Evolutionary conservation across 2,329 filamentous ascomycete species (phyloP).

Genomic region (Calonectria pseudoreteaudii): DNA sequence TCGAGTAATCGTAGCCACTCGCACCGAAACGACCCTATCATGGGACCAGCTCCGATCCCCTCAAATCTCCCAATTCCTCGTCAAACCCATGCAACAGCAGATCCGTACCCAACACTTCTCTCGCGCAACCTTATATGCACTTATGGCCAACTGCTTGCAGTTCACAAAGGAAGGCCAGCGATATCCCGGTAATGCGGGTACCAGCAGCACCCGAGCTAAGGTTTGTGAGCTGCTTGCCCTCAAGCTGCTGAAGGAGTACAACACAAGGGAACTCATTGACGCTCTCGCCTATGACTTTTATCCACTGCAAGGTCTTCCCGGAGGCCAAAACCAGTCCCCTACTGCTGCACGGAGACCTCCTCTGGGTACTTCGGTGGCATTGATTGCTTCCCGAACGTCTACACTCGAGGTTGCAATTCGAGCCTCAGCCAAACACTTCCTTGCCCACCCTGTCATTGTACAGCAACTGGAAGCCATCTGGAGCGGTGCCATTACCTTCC

Average conservation of each 20-base stretch:
- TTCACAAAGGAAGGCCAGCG: constrained; percentile 88
- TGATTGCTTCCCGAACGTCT: constrained; percentile 81
- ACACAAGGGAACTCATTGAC: constrained; percentile 90
- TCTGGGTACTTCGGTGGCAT: constrained; percentile 57
- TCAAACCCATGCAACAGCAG: constrained; percentile 95
- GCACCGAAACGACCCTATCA: constrained; percentile 90
- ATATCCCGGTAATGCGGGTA: constrained; percentile 86
- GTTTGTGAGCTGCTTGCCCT: constrained; percentile 93
- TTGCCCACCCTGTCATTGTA: constrained; percentile 91
- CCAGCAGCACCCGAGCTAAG: constrained; percentile 84
- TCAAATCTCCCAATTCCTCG: constrained; percentile 93
- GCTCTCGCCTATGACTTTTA: constrained; percentile 96
- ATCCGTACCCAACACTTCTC: constrained; percentile 87
- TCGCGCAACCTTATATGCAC: constrained; percentile 85
- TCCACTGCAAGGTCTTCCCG: constrained; percentile 83
- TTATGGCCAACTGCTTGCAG: constrained; percentile 94
- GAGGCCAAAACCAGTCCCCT: constrained; percentile 51
- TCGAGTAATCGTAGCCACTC: constrained; percentile 82
- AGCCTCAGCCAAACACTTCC: constrained; percentile 90
- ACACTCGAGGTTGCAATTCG: constrained; percentile 94
- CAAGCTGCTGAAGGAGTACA: constrained; percentile 89
- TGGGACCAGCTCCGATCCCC: constrained; percentile 98
- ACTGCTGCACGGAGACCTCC: constrained; percentile 46
- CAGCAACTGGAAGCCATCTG: constrained; percentile 97
- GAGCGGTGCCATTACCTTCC: constrained; percentile 95